Conservation (phyloP, 441 rosid genomes). For the Adansonia rubrostipa region DNA sequence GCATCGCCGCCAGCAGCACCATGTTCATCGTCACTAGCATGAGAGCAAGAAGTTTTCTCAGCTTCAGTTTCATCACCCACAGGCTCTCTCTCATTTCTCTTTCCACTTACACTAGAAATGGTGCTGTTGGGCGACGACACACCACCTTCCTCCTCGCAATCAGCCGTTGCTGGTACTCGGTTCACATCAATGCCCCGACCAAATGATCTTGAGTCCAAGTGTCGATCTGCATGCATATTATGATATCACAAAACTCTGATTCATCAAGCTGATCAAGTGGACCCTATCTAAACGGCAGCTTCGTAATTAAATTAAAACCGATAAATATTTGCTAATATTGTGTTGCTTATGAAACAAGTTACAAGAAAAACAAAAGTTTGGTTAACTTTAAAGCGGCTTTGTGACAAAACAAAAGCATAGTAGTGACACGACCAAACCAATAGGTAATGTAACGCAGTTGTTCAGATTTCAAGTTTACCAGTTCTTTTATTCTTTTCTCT, state of each 20-base stretch:
- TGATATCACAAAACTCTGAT: neutral
- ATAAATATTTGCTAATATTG: neutral
- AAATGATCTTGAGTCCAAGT: slow-evolving; percentile 49
- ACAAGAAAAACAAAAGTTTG: too few relatives aligned
- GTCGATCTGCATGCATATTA: slow-evolving; percentile 49
- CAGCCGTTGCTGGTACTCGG: slow-evolving; percentile 47
- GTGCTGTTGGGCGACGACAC: slow-evolving; percentile 90
- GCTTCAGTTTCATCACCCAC: slow-evolving; percentile 58
- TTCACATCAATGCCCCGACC: slow-evolving; percentile 73
- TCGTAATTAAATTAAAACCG: neutral
- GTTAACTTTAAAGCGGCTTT: neutral
- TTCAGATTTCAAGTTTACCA: neutral
- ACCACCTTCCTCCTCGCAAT: slow-evolving; percentile 67
- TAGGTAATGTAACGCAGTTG: neutral
- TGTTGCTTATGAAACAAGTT: neutral
- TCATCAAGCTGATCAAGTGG: neutral
- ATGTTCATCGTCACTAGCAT: slow-evolving; percentile 65
- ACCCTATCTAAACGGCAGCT: too few relatives aligned
- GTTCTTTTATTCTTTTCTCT: neutral
- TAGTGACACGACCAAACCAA: neutral
- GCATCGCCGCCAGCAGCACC: slow-evolving; percentile 25
- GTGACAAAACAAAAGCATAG: neutral
- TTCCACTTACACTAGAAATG: slow-evolving; percentile 73
- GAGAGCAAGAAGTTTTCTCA: slow-evolving; percentile 68
- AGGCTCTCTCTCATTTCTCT: slow-evolving; percentile 65